Conservation (phyloP, 306 rosid species). For the Vigna nakashimae region DNA sequence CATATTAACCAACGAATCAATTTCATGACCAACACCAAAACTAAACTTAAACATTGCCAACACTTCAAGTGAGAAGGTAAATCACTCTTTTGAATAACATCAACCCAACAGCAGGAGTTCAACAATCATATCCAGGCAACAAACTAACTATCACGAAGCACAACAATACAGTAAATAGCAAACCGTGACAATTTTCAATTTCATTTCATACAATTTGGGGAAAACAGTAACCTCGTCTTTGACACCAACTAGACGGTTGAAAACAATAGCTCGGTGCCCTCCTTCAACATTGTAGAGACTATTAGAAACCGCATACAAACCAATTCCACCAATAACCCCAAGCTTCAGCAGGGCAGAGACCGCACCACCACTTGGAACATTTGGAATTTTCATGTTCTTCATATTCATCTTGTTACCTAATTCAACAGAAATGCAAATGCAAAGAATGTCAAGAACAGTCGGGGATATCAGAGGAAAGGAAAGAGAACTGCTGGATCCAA, state of each 20-base stretch:
- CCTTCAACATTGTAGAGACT: conserved; percentile 95
- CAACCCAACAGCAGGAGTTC: neutral
- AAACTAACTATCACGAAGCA: conserved; percentile 22
- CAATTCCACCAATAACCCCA: conserved; percentile 68
- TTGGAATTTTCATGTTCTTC: conserved; percentile 50
- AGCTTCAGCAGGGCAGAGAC: conserved; percentile 59
- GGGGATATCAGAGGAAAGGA: neutral
- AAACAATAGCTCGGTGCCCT: conserved; percentile 85
- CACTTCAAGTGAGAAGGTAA: conserved; percentile 4
- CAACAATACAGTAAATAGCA: neutral
- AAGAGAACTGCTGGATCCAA: neutral
- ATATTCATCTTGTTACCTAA: conserved; percentile 42
- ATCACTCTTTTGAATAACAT: neutral
- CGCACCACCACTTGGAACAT: conserved; percentile 71
- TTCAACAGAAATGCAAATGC: neutral
- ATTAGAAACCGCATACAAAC: conserved; percentile 64
- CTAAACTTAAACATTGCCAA: neutral
- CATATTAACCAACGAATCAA: conserved; percentile 32
- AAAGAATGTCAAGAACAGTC: neutral
- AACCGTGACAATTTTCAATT: neutral
- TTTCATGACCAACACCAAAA: neutral
- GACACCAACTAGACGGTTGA: conserved; percentile 76
- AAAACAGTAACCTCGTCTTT: conserved; percentile 73
- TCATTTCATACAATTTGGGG: neutral
- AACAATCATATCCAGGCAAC: neutral